Conservation (phyloP, 1,139 yeast genomes). For the Scheffersomyces cryptocercus region DNA sequence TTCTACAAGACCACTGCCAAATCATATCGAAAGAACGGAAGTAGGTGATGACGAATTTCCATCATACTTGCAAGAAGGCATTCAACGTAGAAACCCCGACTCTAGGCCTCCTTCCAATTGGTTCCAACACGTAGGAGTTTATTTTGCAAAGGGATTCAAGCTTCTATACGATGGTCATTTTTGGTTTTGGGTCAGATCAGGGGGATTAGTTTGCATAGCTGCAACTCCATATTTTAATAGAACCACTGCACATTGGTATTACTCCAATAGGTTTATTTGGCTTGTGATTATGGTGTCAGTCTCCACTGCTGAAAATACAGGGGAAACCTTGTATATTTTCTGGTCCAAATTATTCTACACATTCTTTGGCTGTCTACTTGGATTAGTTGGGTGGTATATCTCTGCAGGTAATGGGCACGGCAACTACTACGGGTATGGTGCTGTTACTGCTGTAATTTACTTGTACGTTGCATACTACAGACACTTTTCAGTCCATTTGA, state of each 20-base stretch:
- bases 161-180: conserved; percentile 20
- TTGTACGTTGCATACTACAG: conserved; percentile 28
- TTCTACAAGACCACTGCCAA: conserved; percentile 6
- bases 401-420: conserved; percentile 29
- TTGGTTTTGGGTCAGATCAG: conserved; percentile 37
- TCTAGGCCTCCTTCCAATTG: conserved; percentile 26
- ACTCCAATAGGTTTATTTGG: conserved; percentile 31
- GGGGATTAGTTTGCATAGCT: conserved; percentile 22
- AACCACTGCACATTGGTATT: conserved; percentile 35
- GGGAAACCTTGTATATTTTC: conserved; percentile 33
- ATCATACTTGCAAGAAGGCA: conserved; percentile 12
- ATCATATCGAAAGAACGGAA: conserved; percentile 7
- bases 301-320: conserved; percentile 34
- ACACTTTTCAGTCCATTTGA: conserved; percentile 33
- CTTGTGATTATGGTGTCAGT: conserved; percentile 36
- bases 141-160: conserved; percentile 16
- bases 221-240: conserved; percentile 32
- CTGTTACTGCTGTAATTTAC: conserved; percentile 30
- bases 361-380: conserved; percentile 33
- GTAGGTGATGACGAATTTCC: conserved; percentile 9
- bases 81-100: conserved; percentile 30
- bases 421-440: conserved; percentile 34
- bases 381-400: conserved; percentile 41
- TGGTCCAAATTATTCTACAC: conserved; percentile 28
- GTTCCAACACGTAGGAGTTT: conserved; percentile 22